Percentiles rank a stretch among this genome's conserved stretches.
phyloP scores from a whole-genome alignment of 768 basidiomycete species.

The Xerocomus potaroensis region DNA sequence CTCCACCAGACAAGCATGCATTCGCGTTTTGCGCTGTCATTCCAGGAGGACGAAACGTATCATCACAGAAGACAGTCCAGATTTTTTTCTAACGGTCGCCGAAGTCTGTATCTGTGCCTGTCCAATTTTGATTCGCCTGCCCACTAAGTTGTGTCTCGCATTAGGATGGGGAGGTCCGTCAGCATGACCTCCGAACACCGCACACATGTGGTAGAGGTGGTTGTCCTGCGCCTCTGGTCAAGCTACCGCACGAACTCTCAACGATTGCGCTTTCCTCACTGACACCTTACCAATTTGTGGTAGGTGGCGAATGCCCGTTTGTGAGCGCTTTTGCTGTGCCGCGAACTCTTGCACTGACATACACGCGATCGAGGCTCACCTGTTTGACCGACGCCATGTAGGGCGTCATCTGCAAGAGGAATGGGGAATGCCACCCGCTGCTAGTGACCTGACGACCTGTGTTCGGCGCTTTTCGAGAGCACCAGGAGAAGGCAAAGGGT shows the following conservation, averaged over 20 bases:
- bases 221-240: slow-evolving; percentile 72
- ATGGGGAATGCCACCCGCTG: slow-evolving; percentile 58
- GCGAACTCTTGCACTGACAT: background rate
- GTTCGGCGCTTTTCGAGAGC: slow-evolving; percentile 73
- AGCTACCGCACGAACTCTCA: slow-evolving; percentile 61
- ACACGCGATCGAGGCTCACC: slow-evolving; percentile 21
- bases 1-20: slow-evolving; percentile 43
- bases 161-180: slow-evolving; percentile 83
- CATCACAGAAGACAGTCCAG: slow-evolving; percentile 73
- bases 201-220: slow-evolving; percentile 53
- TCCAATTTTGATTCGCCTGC: background rate
- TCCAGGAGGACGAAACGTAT: slow-evolving; percentile 69
- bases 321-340: slow-evolving; percentile 39
- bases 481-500: slow-evolving; percentile 32
- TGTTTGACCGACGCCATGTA: slow-evolving; percentile 78
- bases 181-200: slow-evolving; percentile 74
- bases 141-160: slow-evolving; percentile 18
- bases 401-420: slow-evolving; percentile 58
- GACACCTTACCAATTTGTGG: slow-evolving; percentile 80
- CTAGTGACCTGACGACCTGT: slow-evolving; percentile 63
- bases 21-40: slow-evolving; percentile 67
- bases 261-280: slow-evolving; percentile 73
- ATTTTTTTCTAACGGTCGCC: slow-evolving; percentile 73
- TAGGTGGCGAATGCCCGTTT: slow-evolving; percentile 75
- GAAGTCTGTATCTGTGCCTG: slow-evolving; percentile 46